Base-by-base conservation (phyloP, 371 early-diverging fungal genomes). In the Amoeboaphelidium occidentale region DNA sequence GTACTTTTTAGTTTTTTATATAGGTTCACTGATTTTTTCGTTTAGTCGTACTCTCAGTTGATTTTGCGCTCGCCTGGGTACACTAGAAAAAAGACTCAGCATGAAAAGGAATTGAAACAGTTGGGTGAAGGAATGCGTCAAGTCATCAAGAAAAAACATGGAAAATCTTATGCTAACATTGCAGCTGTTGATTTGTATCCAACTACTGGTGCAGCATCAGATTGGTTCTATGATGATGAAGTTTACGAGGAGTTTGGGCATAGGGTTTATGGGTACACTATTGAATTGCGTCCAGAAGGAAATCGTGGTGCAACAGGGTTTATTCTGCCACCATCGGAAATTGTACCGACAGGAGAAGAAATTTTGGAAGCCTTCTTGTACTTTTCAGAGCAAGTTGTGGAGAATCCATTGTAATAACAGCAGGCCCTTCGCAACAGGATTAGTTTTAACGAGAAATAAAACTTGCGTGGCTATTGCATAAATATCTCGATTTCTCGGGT, bases 191-290 rank as follows among this genome's bases (percentile, higher is more conserved):
- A 67, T 21, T 52, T 72, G 45, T 70, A 70, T 62, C 52, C 49
- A 55, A 62, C 69, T 1, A 59, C 68, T 20, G 73, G 69, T 14
- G 56, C 61, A 23, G 67, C 62, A 1, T 56, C 56, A 43, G 70
- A 69, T 52, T 72, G 64, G 65, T 72, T 64, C 55, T 69, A 69
- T 48, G 64, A 59, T 20, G 58, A 63, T 44, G 63, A 66, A 54
- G 46, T 63, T 12, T 51, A 59, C 21, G 54, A 55, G 47, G 61
- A 58, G 42, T 56, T 64, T 26, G 62, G 61, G 25, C 58, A 57
- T 23, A 56, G 60, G 21, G 53, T 69, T 3, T 69, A 66, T 50
- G 60, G 66, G 13, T 68, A 58, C 60, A 65, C 67, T 26, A 69
- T 72, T 39, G 72, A 72, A 54, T 48, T 72, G 43, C 50, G 72